A percentile compares a stretch with the other conserved stretches of the same genome.
Conservation (phyloP, 495 filamentous ascomycete genomes). For the Usnea hakonensis region DNA sequence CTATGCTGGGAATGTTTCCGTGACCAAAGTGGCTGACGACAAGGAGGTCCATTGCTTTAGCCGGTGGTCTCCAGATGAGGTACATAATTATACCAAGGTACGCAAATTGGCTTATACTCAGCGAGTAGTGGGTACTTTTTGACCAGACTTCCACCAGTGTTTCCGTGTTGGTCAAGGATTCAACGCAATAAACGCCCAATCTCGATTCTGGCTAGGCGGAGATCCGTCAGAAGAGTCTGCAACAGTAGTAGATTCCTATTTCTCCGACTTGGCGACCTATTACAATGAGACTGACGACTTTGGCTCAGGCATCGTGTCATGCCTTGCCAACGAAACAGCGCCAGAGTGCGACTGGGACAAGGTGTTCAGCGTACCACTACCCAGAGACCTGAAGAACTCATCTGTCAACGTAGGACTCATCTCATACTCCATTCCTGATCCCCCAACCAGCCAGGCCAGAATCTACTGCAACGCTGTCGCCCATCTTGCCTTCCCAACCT, state of each 20-base stretch:
- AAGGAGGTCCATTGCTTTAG: conserved; percentile 16
- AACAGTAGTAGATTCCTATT: conserved; percentile 15
- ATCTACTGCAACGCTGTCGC: conserved; percentile 16
- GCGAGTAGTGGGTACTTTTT: too few relatives aligned
- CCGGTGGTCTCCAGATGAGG: conserved; percentile 10
- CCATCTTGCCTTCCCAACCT: conserved; percentile 19
- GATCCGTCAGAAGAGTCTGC: background rate
- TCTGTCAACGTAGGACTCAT: background rate
- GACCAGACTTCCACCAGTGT: conserved; percentile 12
- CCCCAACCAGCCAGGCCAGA: background rate
- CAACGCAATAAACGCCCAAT: conserved; percentile 16
- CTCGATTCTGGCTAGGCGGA: conserved; percentile 14
- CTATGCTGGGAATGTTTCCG: conserved; percentile 13
- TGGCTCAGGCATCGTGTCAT: conserved; percentile 14
- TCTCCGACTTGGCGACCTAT: conserved; percentile 17
- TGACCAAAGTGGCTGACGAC: conserved; percentile 11
- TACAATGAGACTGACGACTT: conserved; percentile 14
- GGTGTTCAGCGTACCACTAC: conserved; percentile 17
- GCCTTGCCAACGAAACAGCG: conserved; percentile 11
- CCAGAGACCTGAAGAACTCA: background rate
- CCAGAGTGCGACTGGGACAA: conserved; percentile 25
- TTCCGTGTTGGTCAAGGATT: conserved; percentile 17
- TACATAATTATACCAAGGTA: conserved; percentile 14
- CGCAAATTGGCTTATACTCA: too few relatives aligned
- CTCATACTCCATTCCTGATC: background rate